These are phyloP conservation scores for Ophiosphaerella korrae DNA, from an alignment of 2,329 filamentous ascomycete species.

Conservation along the genomic window DNA sequence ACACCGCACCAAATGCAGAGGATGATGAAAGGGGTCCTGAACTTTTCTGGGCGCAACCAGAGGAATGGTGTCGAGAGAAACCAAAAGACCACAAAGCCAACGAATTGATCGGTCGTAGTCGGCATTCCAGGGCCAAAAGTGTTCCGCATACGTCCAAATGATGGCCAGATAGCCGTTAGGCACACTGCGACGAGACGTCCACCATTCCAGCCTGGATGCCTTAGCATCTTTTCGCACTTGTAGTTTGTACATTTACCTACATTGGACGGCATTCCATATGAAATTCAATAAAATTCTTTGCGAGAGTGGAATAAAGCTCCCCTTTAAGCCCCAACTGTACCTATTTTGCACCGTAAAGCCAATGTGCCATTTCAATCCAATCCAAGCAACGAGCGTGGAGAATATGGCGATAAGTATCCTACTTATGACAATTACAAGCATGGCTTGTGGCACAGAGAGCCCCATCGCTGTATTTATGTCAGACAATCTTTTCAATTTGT, in stretches of 20 bases:
- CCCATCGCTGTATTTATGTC: conserved; percentile 43
- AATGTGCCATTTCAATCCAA: conserved; percentile 57
- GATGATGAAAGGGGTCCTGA: conserved; percentile 54
- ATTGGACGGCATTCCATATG: conserved; percentile 57
- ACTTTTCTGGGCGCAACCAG: conserved; percentile 57
- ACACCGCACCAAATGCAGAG: conserved; percentile 52
- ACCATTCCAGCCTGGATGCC: conserved; percentile 41
- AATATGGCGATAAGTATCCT: conserved; percentile 52
- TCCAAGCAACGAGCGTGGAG: conserved; percentile 54
- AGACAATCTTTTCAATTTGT: neutral
- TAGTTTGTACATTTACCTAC: conserved; percentile 34
- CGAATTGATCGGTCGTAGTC: conserved; percentile 43
- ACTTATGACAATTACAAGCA: conserved; percentile 55
- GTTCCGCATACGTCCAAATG: conserved; percentile 42
- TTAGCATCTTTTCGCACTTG: conserved; percentile 3
- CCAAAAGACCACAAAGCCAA: conserved; percentile 45
- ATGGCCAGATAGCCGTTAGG: conserved; percentile 45
- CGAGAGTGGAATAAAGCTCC: conserved; percentile 55
- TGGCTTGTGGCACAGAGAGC: conserved; percentile 55
- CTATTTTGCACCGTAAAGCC: conserved; percentile 58
- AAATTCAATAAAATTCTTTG: conserved; percentile 58
- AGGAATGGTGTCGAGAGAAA: conserved; percentile 51
- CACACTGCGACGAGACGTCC: conserved; percentile 42
- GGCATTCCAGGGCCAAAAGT: conserved; percentile 41
- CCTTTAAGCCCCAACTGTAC: conserved; percentile 57